Evolutionary conservation across 805 yeast genomes (phyloP), one percentile per base, ranked within the genome.

Genomic region (Nakazawaea holstii): DNA sequence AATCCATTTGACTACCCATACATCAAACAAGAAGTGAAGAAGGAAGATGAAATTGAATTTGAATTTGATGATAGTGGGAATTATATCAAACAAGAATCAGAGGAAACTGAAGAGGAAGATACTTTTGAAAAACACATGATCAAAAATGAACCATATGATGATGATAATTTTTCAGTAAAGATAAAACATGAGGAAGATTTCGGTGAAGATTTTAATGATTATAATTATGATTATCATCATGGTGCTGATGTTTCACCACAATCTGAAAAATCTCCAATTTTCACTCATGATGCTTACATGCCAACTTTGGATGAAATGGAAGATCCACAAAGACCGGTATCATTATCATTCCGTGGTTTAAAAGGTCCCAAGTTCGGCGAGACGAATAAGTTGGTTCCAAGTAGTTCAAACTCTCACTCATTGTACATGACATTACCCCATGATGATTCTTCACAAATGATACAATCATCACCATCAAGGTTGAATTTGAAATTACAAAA

Each of bases 351-450:
- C 1, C 74, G 74, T 51, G 90, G 90, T 0, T 60, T 83, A 46
- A 72, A 67, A 46, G 86, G 81, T 0, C 84, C 88, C 1, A 67
- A 78, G 1, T 75, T 80, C 52, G 73, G 73, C 51, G 61, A 63
- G 49, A 57, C 63, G 17, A 59, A 61, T 41, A 64, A 66, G 1
- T 62, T 66, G 26, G 54, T 64, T 11, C 60, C 66, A 4, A 65
- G 62, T 46, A 49, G 48, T 35, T 49, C 56, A 7, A 52, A 57
- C 14, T 41, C 46, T 11, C 49, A 52, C 35, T 61, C 69, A 7
- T 59, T 68, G 36, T 70, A 72, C 3, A 59, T 61, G 53, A 64
- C 68, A 51, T 54, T 66, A 24, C 38, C 39, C 11, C 41, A 51
- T 59, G n/a, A 61, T 66, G 24, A 56, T 61, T 53, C 43, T 2